Evolutionary conservation across 768 basidiomycete genomes (phyloP).

Genomic region (Suillus bovinus): DNA sequence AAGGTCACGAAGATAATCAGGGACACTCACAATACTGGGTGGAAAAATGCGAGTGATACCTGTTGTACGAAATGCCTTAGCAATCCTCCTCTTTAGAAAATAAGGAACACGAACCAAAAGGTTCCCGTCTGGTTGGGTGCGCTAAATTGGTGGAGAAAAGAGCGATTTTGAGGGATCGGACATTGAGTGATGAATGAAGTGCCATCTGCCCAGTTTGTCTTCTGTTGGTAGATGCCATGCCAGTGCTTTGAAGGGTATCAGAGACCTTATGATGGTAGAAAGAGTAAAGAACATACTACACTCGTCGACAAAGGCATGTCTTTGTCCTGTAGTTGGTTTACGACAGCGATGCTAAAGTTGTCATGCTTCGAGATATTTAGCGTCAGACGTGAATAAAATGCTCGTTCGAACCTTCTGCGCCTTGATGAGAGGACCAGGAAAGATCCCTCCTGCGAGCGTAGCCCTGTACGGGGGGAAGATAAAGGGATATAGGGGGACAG

Average conservation of each 20-base stretch:
- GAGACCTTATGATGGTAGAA: background rate
- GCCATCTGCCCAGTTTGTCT: conserved; percentile 39
- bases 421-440: conserved; percentile 50
- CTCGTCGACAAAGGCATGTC: conserved; percentile 37
- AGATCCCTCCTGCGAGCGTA: conserved; percentile 44
- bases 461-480: conserved; percentile 29
- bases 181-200: conserved; percentile 47
- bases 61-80: conserved; percentile 12
- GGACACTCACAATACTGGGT: conserved; percentile 41
- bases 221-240: conserved; percentile 36
- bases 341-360: conserved; percentile 38
- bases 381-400: background rate
- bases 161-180: conserved; percentile 39
- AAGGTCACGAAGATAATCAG: conserved; percentile 18
- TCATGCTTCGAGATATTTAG: conserved; percentile 23
- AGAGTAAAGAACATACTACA: conserved; percentile 29
- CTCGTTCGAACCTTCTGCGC: conserved; percentile 38
- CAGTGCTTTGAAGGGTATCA: conserved; percentile 25
- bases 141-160: conserved; percentile 45
- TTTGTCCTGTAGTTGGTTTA: conserved; percentile 32
- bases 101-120: conserved; percentile 33
- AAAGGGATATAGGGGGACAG: background rate
- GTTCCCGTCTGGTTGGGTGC: conserved; percentile 42
- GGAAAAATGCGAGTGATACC: conserved; percentile 43
- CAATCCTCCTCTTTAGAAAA: background rate